Evolutionary conservation across 2,329 filamentous ascomycete species (phyloP).

Genomic region (Basipetospora chlamydospora): DNA sequence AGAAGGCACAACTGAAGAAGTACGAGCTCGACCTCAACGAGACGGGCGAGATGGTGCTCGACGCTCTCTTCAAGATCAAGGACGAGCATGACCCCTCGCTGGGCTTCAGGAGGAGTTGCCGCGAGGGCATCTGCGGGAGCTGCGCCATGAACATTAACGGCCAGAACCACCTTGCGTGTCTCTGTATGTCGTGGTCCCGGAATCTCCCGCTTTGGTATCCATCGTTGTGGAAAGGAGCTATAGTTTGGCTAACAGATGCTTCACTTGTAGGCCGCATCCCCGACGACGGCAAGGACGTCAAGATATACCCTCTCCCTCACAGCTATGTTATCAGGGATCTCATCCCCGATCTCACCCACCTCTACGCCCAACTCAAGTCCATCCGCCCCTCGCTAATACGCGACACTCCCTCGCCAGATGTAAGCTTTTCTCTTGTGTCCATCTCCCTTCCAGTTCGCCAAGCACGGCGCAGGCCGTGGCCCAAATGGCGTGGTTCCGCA

Average conservation of each 20-base stretch:
- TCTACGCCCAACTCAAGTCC: slow-evolving; percentile 99
- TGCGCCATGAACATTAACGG: slow-evolving; percentile 99
- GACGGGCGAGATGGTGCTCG: slow-evolving; percentile 96
- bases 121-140: slow-evolving; percentile 96
- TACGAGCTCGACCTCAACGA: slow-evolving; percentile 96
- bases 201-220: neutral
- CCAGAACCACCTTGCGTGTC: slow-evolving; percentile 90
- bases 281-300: slow-evolving; percentile 65
- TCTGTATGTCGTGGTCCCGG: slow-evolving; percentile 59
- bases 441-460: too few relatives aligned
- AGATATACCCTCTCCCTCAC: slow-evolving; percentile 96
- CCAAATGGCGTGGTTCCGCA: too few relatives aligned
- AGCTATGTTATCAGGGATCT: slow-evolving; percentile 99
- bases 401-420: slow-evolving; percentile 68
- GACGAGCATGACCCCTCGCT: slow-evolving; percentile 95
- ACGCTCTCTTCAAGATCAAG: slow-evolving; percentile 96
- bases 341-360: slow-evolving; percentile 91
- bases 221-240: neutral
- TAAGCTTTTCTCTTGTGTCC: slow-evolving; percentile 31
- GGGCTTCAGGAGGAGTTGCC: slow-evolving; percentile 88
- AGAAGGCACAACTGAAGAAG: slow-evolving; percentile 90
- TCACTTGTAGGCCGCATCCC: slow-evolving; percentile 68
- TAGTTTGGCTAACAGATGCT: slow-evolving; percentile 14
- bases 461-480: too few relatives aligned
- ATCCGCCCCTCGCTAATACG: slow-evolving; percentile 98